These are phyloP conservation scores for Cyberlindnera xishuangbannaensis DNA, from an alignment of 805 yeast species.

Conservation along the genomic window DNA sequence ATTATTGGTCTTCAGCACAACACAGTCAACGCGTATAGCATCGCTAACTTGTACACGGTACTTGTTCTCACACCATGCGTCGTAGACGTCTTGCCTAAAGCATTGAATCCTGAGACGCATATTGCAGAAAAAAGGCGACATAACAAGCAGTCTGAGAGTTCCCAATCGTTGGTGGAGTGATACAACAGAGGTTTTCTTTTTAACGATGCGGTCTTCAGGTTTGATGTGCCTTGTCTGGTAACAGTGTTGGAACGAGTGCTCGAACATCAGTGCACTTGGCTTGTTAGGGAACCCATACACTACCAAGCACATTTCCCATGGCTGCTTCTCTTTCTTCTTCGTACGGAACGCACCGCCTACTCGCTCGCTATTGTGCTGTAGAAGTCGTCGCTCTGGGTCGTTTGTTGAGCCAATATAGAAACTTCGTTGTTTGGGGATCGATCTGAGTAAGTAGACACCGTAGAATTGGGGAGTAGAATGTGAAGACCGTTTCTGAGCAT, in stretches of 20 bases:
- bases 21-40: constrained; percentile 4
- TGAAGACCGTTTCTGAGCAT: neutral
- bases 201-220: constrained; percentile 32
- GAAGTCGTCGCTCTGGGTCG: constrained; percentile 56
- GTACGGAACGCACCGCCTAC: constrained; percentile 71
- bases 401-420: constrained; percentile 83
- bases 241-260: constrained; percentile 80
- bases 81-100: constrained; percentile 30
- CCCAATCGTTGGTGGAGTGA: constrained; percentile 41
- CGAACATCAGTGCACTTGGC: constrained; percentile 69
- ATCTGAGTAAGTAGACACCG: constrained; percentile 66
- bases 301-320: constrained; percentile 64
- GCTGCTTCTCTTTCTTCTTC: constrained; percentile 48
- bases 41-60: constrained; percentile 11
- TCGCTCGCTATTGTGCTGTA: constrained; percentile 76
- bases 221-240: constrained; percentile 57
- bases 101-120: constrained; percentile 43
- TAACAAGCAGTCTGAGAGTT: constrained; percentile 38
- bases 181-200: constrained; percentile 30
- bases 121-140: constrained; percentile 36
- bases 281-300: constrained; percentile 71
- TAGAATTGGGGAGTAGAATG: constrained; percentile 42
- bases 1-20: constrained; percentile 6
- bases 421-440: constrained; percentile 48
- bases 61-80: constrained; percentile 20